A percentile compares a stretch with the other conserved stretches of the same genome.
These are phyloP conservation scores for Arthroderma sp. DNA, from an alignment of 2,329 filamentous ascomycete genomes.

Conservation along the genomic window DNA sequence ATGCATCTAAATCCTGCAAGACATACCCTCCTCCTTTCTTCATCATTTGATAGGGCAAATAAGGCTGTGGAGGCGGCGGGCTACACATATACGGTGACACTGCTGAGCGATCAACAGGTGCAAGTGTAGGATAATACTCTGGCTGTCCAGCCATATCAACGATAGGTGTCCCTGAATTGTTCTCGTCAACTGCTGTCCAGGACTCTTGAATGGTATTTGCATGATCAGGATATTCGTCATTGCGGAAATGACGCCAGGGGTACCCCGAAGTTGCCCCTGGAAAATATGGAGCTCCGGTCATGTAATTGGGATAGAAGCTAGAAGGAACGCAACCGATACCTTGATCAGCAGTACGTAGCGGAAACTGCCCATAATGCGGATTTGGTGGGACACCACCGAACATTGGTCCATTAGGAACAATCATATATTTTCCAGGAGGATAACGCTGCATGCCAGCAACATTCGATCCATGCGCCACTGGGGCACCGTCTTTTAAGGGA, in stretches of 20 bases:
- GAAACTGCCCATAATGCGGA: slow-evolving; percentile 18
- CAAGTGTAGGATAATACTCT: slow-evolving; percentile 47
- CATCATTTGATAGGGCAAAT: slow-evolving; percentile 33
- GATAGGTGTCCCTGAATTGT: slow-evolving; percentile 48
- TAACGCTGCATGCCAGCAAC: slow-evolving; percentile 17
- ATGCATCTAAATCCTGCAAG: slow-evolving; percentile 44
- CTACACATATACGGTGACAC: slow-evolving; percentile 40
- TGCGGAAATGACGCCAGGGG: slow-evolving; percentile 24
- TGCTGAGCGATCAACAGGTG: slow-evolving; percentile 46
- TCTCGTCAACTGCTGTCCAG: slow-evolving; percentile 32
- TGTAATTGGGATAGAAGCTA: slow-evolving; percentile 25
- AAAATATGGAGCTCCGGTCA: slow-evolving; percentile 20
- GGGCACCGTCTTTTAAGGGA: slow-evolving; percentile 16
- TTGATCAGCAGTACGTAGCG: slow-evolving; percentile 21
- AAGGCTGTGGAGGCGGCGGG: slow-evolving; percentile 48
- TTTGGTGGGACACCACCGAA: slow-evolving; percentile 20
- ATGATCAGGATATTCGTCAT: slow-evolving; percentile 24
- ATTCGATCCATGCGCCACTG: slow-evolving; percentile 15
- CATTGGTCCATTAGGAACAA: slow-evolving; percentile 22
- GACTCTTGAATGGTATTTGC: slow-evolving; percentile 23
- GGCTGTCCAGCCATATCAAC: slow-evolving; percentile 47
- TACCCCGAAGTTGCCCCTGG: slow-evolving; percentile 22
- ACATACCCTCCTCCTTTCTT: slow-evolving; percentile 33
- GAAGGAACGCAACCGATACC: slow-evolving; percentile 18
- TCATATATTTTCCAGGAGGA: slow-evolving; percentile 15